Conservation (phyloP, 257 asterid genomes). For the Ballota nigra region DNA sequence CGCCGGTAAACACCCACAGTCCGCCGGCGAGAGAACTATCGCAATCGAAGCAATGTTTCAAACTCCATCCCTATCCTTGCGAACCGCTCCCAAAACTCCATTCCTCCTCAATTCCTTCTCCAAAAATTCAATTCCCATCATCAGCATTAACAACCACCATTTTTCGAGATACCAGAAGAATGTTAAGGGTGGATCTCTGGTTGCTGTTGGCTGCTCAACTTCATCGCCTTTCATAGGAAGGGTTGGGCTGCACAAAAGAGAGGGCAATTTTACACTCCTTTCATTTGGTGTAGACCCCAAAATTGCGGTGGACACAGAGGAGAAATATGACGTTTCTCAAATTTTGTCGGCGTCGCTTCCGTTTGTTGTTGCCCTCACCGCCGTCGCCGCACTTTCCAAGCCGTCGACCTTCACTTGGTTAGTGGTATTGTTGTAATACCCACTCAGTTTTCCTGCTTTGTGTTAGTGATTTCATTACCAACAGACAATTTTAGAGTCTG, state of each 20-base stretch:
- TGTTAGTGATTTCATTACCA: neutral
- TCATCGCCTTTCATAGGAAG: constrained; percentile 71
- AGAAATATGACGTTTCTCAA: constrained; percentile 57
- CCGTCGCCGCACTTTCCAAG: constrained; percentile 76
- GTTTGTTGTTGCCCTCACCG: constrained; percentile 86
- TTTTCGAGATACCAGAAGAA: constrained; percentile 18
- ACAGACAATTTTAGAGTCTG: neutral
- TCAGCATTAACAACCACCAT: constrained; percentile 15
- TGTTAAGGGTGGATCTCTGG: constrained; percentile 32
- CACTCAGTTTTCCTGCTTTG: neutral
- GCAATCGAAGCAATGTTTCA: constrained; percentile 31
- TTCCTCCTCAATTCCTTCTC: constrained; percentile 13
- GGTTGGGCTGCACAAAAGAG: constrained; percentile 81
- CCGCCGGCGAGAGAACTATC: constrained; percentile 34
- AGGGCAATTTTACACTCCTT: constrained; percentile 70
- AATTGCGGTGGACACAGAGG: constrained; percentile 37
- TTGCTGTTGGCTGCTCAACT: constrained; percentile 62
- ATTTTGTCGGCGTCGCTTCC: constrained; percentile 79
- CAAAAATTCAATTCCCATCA: constrained; percentile 16
- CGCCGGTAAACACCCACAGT: constrained; percentile 35
- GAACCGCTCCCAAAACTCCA: constrained; percentile 21
- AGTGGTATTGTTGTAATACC: constrained; percentile 18
- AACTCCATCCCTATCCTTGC: constrained; percentile 32
- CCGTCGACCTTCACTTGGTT: constrained; percentile 97
- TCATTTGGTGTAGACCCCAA: constrained; percentile 61